Evolutionary conservation across 345 rosid genomes (phyloP).

Genomic region (Heritiera fomes): DNA sequence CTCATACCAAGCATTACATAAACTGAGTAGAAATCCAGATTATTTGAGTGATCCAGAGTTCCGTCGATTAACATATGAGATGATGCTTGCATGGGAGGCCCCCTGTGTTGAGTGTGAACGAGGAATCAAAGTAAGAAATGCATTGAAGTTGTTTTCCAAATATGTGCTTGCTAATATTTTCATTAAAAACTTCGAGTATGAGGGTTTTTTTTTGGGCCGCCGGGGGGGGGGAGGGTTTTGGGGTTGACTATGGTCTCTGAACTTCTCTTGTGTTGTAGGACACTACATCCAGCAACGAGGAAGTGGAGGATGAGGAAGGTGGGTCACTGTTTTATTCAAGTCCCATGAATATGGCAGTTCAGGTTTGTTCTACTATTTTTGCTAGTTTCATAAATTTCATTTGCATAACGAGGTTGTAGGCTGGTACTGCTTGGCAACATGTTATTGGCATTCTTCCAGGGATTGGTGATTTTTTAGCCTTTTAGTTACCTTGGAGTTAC

Average conservation of each 20-base stretch:
- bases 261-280: conserved; percentile 47
- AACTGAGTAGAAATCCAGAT: conserved; percentile 44
- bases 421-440: background rate
- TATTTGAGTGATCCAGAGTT: conserved; percentile 72
- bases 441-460: background rate
- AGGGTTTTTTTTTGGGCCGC: background rate
- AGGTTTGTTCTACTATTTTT: conserved; percentile 45
- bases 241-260: conserved; percentile 21
- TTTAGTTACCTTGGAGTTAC: background rate
- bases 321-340: conserved; percentile 76
- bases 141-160: background rate
- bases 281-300: conserved; percentile 41
- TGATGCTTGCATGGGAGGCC: conserved; percentile 99
- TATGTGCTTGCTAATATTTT: background rate
- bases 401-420: background rate
- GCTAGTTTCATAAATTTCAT: conserved; percentile 4
- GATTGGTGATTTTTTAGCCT: background rate
- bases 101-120: conserved; percentile 55
- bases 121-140: conserved; percentile 47
- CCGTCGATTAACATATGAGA: conserved; percentile 75
- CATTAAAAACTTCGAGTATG: background rate
- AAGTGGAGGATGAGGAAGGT: conserved; percentile 71
- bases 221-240: background rate
- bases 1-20: conserved; percentile 68
- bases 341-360: conserved; percentile 79